Evolutionary conservation across 1,284 basidiomycete genomes (phyloP).

Genomic region (Fomitopsis pinicola): DNA sequence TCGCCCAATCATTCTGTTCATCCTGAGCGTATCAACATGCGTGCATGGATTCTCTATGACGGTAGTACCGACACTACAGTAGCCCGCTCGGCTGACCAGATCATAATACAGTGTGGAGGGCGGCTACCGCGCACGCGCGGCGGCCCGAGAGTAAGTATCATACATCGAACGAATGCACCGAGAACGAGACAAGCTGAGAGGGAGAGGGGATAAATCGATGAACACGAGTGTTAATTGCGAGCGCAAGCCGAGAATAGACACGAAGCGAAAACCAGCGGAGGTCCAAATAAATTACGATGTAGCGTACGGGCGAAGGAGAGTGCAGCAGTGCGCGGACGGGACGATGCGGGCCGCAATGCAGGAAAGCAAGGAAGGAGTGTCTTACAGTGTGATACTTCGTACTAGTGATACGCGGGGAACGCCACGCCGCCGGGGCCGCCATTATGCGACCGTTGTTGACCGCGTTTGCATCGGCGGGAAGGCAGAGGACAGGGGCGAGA

Average conservation of each 20-base stretch:
- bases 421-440: not conserved
- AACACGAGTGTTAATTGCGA: not conserved
- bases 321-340: not conserved
- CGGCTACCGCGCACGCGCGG: not conserved
- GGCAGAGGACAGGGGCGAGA: slow-evolving; percentile 72
- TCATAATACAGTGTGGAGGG: not conserved
- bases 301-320: not conserved
- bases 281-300: not conserved
- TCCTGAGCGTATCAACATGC: not conserved
- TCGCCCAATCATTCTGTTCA: not conserved
- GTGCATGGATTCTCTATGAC: not conserved
- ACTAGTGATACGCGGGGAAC: not conserved
- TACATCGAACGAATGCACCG: not conserved
- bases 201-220: not conserved
- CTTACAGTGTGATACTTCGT: not conserved
- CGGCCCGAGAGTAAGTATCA: not conserved
- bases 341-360: not conserved
- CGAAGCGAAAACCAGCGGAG: not conserved
- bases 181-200: not conserved
- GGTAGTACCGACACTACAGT: not conserved
- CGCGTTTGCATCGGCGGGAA: slow-evolving; percentile 44
- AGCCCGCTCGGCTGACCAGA: not conserved
- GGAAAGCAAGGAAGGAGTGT: not conserved
- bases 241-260: not conserved
- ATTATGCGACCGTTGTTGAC: slow-evolving; percentile 20